Percentiles rank a stretch among this genome's conserved stretches.
Evolutionary conservation across 495 filamentous ascomycete genomes (phyloP).

Genomic region (Tetracladium marchalianum): DNA sequence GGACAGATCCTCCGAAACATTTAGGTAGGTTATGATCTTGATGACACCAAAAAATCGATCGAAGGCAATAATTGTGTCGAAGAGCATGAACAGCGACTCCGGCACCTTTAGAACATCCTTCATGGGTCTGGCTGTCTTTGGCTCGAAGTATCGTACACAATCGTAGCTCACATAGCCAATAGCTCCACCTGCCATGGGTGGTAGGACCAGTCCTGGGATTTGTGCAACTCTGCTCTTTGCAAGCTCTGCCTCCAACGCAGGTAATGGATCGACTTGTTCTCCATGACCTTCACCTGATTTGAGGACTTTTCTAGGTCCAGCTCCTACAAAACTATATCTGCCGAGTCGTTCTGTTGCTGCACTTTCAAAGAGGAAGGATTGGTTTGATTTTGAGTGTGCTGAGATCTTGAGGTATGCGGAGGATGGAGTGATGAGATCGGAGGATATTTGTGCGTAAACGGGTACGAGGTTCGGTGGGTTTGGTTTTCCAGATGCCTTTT

Average conservation of each 20-base stretch:
- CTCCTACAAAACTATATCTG: slow-evolving; percentile 89
- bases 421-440: slow-evolving; percentile 86
- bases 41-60: slow-evolving; percentile 89
- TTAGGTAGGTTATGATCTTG: slow-evolving; percentile 85
- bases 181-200: slow-evolving; percentile 80
- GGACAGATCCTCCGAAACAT: slow-evolving; percentile 44
- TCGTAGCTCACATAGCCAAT: slow-evolving; percentile 97
- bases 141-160: slow-evolving; percentile 95
- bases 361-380: slow-evolving; percentile 88
- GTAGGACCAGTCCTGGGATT: slow-evolving; percentile 70
- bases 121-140: slow-evolving; percentile 75
- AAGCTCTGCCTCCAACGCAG: slow-evolving; percentile 69
- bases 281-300: slow-evolving; percentile 85
- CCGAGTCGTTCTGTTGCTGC: slow-evolving; percentile 89
- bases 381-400: slow-evolving; percentile 54
- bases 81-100: slow-evolving; percentile 95
- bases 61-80: slow-evolving; percentile 89
- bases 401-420: slow-evolving; percentile 84
- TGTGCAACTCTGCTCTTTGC: slow-evolving; percentile 63
- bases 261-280: slow-evolving; percentile 70
- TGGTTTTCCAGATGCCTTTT: slow-evolving; percentile 33
- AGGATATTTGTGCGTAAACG: slow-evolving; percentile 73
- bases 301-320: slow-evolving; percentile 76
- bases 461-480: slow-evolving; percentile 76
- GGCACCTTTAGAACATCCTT: slow-evolving; percentile 82